A percentile compares a stretch with the other conserved stretches of the same genome.
phyloP scores from a whole-genome alignment of 2,329 filamentous ascomycete species.

The Exserohilum turcica region DNA sequence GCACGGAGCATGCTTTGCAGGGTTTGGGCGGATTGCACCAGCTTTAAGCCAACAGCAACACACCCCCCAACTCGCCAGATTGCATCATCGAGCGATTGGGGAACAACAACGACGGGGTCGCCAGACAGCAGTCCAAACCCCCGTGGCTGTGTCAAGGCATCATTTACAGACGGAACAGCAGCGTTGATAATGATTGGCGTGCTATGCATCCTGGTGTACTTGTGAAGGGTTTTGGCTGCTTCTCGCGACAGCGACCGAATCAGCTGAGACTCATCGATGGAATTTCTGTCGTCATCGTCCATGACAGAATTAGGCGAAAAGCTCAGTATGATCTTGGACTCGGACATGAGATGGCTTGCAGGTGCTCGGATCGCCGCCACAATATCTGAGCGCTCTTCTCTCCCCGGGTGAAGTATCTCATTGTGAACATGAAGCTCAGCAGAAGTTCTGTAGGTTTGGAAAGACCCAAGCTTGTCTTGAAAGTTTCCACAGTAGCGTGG shows the following conservation, averaged over 20 bases:
- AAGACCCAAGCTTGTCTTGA: conserved; percentile 92
- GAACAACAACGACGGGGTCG: conserved; percentile 77
- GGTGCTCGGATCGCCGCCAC: conserved; percentile 84
- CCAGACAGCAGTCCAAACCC: conserved; percentile 84
- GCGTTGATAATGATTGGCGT: conserved; percentile 86
- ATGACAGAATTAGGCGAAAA: conserved; percentile 81
- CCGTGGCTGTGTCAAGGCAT: conserved; percentile 79
- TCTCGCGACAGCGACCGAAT: conserved; percentile 76
- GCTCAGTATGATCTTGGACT: conserved; percentile 80
- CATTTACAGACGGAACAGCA: conserved; percentile 83
- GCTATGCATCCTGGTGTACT: conserved; percentile 72
- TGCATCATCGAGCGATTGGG: conserved; percentile 86
- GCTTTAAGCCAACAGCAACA: conserved; percentile 79
- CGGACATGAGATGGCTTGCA: conserved; percentile 79
- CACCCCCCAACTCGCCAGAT: conserved; percentile 94
- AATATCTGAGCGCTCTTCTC: conserved; percentile 90
- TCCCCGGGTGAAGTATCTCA: conserved; percentile 85
- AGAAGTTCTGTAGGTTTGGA: conserved; percentile 94
- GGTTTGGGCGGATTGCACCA: conserved; percentile 77
- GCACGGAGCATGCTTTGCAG: conserved; percentile 74
- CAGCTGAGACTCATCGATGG: conserved; percentile 72
- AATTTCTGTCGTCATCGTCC: conserved; percentile 77
- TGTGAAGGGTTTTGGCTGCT: conserved; percentile 69
- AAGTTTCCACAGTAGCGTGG: conserved; percentile 94
- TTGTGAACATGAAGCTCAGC: conserved; percentile 89